phyloP scores from a whole-genome alignment of 192 early-diverging fungal genomes.

The Gorgonomyces haynaldii region DNA sequence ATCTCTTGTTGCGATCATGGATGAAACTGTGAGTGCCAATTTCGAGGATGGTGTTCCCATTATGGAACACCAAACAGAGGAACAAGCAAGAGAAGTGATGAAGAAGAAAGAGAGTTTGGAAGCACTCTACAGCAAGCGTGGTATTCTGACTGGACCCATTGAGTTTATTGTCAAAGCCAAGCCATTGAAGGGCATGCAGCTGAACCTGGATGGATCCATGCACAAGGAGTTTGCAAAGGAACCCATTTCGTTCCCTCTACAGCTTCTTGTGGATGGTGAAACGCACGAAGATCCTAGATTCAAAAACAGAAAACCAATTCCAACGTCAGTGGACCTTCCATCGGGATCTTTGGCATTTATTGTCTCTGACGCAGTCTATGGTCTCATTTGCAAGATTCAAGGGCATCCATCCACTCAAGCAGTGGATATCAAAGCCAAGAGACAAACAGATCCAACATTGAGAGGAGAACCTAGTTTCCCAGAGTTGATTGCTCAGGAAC shows the following conservation, averaged over 20 bases:
- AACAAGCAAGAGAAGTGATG: slow-evolving; percentile 38
- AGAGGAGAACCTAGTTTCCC: slow-evolving; percentile 15
- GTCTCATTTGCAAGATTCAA: slow-evolving; percentile 55
- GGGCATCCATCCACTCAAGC: slow-evolving; percentile 29
- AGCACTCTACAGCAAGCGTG: slow-evolving; percentile 55
- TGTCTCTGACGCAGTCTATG: slow-evolving; percentile 63
- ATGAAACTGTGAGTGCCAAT: slow-evolving; percentile 53
- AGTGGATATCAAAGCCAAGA: neutral
- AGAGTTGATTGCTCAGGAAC: slow-evolving; percentile 17
- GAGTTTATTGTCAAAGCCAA: slow-evolving; percentile 46
- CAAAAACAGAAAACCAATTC: slow-evolving; percentile 54
- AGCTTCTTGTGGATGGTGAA: slow-evolving; percentile 18
- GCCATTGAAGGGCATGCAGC: slow-evolving; percentile 52
- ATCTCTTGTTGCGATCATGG: slow-evolving; percentile 58
- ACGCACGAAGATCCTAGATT: slow-evolving; percentile 11
- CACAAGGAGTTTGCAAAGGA: slow-evolving; percentile 59
- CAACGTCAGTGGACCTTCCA: slow-evolving; percentile 63
- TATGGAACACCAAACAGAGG: slow-evolving; percentile 25
- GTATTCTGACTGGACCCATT: slow-evolving; percentile 54
- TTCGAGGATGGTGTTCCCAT: slow-evolving; percentile 14
- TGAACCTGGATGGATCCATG: slow-evolving; percentile 56
- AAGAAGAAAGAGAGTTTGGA: slow-evolving; percentile 50
- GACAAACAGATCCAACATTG: slow-evolving; percentile 10
- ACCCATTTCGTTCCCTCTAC: no score
- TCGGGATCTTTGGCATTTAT: slow-evolving; percentile 64